Percentiles rank a stretch among this genome's conserved stretches.
Evolutionary conservation across 148 eudicot species (phyloP).

Genomic region (Nepenthes gracilis): DNA sequence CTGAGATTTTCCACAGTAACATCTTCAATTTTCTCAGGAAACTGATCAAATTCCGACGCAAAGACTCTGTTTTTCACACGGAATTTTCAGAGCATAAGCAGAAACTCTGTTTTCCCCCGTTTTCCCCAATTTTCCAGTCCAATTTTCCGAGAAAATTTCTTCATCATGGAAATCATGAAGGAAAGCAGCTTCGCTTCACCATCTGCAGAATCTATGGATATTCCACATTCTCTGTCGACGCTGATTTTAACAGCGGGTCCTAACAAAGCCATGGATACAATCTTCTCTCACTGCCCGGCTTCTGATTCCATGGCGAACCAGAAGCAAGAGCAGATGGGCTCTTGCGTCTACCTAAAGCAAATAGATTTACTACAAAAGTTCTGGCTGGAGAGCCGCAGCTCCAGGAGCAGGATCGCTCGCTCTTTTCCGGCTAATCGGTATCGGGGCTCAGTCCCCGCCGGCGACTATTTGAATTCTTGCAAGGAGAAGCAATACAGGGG

Average conservation of each 20-base stretch:
- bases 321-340: conserved; percentile 43
- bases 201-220: conserved; percentile 14
- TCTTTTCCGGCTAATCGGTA: conserved; percentile 6
- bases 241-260: conserved; percentile 46
- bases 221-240: conserved; percentile 50
- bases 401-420: conserved; percentile 11
- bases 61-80: no score
- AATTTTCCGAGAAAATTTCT: no score
- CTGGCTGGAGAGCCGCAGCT: conserved; percentile 25
- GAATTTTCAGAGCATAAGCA: no score
- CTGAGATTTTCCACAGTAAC: no score
- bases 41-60: no score
- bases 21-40: no score
- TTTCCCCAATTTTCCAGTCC: no score
- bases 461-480: conserved; percentile 4
- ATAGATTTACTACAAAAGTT: conserved; percentile 59
- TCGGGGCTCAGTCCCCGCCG: conserved; percentile 3
- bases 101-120: no score
- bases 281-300: conserved; percentile 47
- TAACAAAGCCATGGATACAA: conserved; percentile 65
- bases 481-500: conserved; percentile 90
- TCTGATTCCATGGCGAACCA: conserved; percentile 15
- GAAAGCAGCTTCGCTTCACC: conserved; percentile 22
- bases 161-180: conserved; percentile 23
- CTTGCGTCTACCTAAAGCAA: conserved; percentile 68